Percentiles rank a stretch among this genome's conserved stretches.
Evolutionary conservation across 805 yeast genomes (phyloP).

Genomic region (Saccharomyces kudriavzevii): DNA sequence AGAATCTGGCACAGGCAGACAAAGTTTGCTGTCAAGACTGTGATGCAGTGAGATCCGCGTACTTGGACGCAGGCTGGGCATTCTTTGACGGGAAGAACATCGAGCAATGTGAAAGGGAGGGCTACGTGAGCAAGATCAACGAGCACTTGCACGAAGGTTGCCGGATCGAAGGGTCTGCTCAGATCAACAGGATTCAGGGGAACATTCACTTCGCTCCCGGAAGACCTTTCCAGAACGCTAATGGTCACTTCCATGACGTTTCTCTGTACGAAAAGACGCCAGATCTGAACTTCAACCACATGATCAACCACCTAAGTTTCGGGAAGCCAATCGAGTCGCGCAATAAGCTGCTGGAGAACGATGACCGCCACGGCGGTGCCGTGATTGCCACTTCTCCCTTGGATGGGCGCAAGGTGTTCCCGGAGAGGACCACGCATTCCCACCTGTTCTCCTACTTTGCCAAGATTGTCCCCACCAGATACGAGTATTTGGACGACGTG

Average conservation of each 20-base stretch:
- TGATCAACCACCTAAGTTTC: constrained; percentile 72
- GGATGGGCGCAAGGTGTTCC: constrained; percentile 39
- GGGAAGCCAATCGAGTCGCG: constrained; percentile 36
- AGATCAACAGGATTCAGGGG: constrained; percentile 80
- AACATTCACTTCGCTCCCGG: constrained; percentile 96
- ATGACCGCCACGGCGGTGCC: constrained; percentile 31
- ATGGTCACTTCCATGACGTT: constrained; percentile 76
- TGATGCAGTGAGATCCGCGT: constrained; percentile 71
- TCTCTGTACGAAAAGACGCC: constrained; percentile 56
- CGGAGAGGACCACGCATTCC: constrained; percentile 37
- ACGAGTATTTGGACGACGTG: constrained; percentile 49
- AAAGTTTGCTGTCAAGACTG: constrained; percentile 77
- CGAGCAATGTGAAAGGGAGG: constrained; percentile 85
- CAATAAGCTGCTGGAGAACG: constrained; percentile 1
- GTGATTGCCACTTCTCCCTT: constrained; percentile 51
- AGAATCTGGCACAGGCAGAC: constrained; percentile 32
- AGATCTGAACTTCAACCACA: constrained; percentile 69
- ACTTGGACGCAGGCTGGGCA: constrained; percentile 73
- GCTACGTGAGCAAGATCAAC: constrained; percentile 60
- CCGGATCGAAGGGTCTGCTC: constrained; percentile 68
- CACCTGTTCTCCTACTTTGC: constrained; percentile 70
- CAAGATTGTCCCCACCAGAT: constrained; percentile 85
- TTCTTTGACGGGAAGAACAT: constrained; percentile 82
- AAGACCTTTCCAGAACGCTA: constrained; percentile 45
- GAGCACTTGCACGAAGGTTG: constrained; percentile 76